Percentiles rank a stretch among this genome's conserved stretches.
Evolutionary conservation across 23 red algal genomes (phyloP).

Genomic region (Gracilaria domingensis): DNA sequence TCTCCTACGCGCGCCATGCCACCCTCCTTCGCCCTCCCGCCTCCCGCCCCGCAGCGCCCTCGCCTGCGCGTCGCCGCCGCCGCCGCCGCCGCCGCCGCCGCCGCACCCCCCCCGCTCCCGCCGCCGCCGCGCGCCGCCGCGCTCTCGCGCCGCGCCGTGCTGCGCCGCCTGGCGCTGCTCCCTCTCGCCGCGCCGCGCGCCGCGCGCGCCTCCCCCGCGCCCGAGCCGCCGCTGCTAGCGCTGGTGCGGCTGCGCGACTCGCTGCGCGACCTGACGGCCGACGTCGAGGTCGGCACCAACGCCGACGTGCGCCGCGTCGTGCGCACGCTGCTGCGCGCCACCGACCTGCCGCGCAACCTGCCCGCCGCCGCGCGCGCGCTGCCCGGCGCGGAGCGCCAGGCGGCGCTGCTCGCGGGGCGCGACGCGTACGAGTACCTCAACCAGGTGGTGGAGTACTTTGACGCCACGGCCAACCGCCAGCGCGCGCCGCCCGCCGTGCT

Average conservation of each 20-base stretch:
- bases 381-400: background rate
- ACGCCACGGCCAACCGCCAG: constrained; percentile 31
- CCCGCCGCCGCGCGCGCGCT: background rate
- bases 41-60: background rate
- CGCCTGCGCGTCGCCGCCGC: background rate
- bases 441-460: constrained; percentile 57
- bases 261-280: constrained; percentile 37
- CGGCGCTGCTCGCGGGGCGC: background rate
- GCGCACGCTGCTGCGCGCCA: constrained; percentile 35
- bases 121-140: background rate
- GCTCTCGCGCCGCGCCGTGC: constrained; percentile 14
- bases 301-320: constrained; percentile 48
- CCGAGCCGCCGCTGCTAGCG: constrained; percentile 7
- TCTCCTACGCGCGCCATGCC: too few relatives aligned
- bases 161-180: background rate
- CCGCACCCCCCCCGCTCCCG: background rate
- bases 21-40: background rate
- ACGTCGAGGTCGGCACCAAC: constrained; percentile 45
- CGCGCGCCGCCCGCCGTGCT: background rate
- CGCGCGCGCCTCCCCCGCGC: background rate
- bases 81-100: background rate
- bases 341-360: constrained; percentile 1
- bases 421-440: constrained; percentile 66
- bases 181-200: too few relatives aligned
- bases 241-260: constrained; percentile 53